Percentiles rank a stretch among this genome's conserved stretches.
These are phyloP conservation scores for Blastobotrys robertii DNA, from an alignment of 805 yeast species.

Conservation along the genomic window DNA sequence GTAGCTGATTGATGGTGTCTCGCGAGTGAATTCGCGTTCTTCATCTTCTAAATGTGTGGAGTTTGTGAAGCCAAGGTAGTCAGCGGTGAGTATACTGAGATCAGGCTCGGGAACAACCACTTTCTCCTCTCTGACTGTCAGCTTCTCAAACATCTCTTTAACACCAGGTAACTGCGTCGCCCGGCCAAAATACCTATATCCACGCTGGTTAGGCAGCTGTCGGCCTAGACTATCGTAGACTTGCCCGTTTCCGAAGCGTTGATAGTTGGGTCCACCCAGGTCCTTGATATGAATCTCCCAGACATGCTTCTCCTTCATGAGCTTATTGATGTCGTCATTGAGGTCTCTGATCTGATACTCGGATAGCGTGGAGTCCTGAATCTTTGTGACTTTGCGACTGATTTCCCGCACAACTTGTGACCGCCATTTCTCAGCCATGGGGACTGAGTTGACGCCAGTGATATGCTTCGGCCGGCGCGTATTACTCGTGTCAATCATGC, in stretches of 20 bases:
- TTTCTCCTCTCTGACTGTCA: neutral
- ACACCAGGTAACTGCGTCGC: conserved; percentile 77
- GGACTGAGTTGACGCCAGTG: conserved; percentile 40
- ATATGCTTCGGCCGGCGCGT: conserved; percentile 54
- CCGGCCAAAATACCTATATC: conserved; percentile 71
- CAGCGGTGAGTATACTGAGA: conserved; percentile 12
- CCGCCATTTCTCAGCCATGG: conserved; percentile 68
- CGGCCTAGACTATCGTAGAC: conserved; percentile 12
- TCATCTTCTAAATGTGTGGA: conserved; percentile 16
- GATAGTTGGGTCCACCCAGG: conserved; percentile 67
- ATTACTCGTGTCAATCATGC: conserved; percentile 46
- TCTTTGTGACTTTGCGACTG: conserved; percentile 45
- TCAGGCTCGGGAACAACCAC: conserved; percentile 2
- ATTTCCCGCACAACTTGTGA: conserved; percentile 53
- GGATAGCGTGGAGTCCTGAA: conserved; percentile 49
- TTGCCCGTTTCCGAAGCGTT: conserved; percentile 20
- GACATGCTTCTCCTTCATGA: conserved; percentile 54
- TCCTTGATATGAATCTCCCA: conserved; percentile 72
- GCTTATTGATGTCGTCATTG: conserved; percentile 62
- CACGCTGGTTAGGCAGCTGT: conserved; percentile 32
- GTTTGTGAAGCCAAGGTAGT: conserved; percentile 24
- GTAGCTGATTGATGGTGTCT: conserved; percentile 1
- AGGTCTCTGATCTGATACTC: conserved; percentile 58
- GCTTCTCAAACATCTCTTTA: conserved; percentile 32
- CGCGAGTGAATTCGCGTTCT: conserved; percentile 14